Evolutionary conservation across 2,329 filamentous ascomycete species (phyloP).

Genomic region (Colletotrichum paranaense): DNA sequence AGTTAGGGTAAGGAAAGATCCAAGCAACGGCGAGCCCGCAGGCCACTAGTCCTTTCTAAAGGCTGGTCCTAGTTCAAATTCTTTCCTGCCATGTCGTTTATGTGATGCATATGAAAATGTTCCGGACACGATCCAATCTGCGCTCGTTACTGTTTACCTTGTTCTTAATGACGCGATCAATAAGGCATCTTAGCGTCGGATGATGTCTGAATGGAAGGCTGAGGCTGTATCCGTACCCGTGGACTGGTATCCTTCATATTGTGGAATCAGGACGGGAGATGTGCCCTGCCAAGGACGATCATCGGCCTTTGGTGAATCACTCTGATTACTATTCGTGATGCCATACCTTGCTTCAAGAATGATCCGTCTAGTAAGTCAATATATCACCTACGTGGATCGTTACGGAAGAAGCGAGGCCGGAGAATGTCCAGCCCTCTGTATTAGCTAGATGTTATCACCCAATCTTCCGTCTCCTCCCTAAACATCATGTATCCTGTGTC

Average conservation of each 20-base stretch:
- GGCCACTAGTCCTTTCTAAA: not conserved
- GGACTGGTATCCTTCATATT: not conserved
- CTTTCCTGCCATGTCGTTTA: not conserved
- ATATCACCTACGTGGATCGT: not conserved
- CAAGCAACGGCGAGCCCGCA: conserved; percentile 12
- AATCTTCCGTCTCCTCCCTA: not conserved
- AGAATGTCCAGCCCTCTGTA: not conserved
- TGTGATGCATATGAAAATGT: not conserved
- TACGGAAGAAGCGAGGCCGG: not conserved
- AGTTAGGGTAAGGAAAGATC: not conserved
- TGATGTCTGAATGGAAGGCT: not conserved
- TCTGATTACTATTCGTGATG: not conserved
- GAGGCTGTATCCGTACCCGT: not conserved
- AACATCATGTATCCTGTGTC: too few species aligned
- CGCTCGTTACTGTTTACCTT: not conserved
- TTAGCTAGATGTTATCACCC: not conserved
- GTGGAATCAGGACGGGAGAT: not conserved
- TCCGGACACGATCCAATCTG: not conserved
- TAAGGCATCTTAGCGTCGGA: too few species aligned
- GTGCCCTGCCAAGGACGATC: not conserved
- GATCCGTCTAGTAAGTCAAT: not conserved
- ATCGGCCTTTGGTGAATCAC: not conserved
- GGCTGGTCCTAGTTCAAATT: not conserved
- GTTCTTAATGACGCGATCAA: too few species aligned
- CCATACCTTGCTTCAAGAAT: not conserved